Evolutionary conservation across 768 basidiomycete species (phyloP), one percentile per base, ranked within the genome.

Genomic region (Krasilnikovozyma curviuscula): DNA sequence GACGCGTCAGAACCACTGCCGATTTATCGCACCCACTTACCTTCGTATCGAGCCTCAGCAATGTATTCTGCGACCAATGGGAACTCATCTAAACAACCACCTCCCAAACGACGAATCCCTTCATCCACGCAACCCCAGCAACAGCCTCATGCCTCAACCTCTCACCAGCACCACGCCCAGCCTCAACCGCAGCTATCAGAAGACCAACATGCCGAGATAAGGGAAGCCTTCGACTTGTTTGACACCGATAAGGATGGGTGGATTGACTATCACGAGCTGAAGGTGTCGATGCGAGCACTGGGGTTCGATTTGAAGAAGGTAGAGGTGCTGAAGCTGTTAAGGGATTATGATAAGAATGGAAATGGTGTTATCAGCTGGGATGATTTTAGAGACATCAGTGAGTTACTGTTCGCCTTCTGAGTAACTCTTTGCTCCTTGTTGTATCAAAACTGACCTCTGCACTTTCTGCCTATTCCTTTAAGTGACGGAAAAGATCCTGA

Each of bases 291-390:
- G 84, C 75, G 93, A 38, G 93, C 93, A 1, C 68, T 98, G 50
- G 93, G 93, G 1, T 97, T 97, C 63, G 93, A 97, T 64, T 64
- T 93, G 68, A 97, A 97, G 71, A 98, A 97, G 69, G 85, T 85
- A 0, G 93, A 98, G 65, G 89, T 98, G 35, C 68, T 98, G 56
- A 97, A 95, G 65, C 72, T 95, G 25, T 70, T 98, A 45, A 70
- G 86, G 25, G 91, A 95, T 60, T 78, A 88, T 55, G 83, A 88
- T 65, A 82, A 83, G 67, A 75, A 76, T 3, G 81, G 78, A 2
- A 75, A 76, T 52, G 76, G 76, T 7, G 21, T 33, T 18, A 91
- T 97, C 78, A 81, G 83, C 47, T 91, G 80, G 59, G 83, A 85
- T 39, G 83, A 84, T 57, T 98, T 98, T 60, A 77, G 81, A 18